These are phyloP conservation scores for Trichoderma asperellum DNA, from an alignment of 2,329 filamentous ascomycete genomes.

Conservation along the genomic window DNA sequence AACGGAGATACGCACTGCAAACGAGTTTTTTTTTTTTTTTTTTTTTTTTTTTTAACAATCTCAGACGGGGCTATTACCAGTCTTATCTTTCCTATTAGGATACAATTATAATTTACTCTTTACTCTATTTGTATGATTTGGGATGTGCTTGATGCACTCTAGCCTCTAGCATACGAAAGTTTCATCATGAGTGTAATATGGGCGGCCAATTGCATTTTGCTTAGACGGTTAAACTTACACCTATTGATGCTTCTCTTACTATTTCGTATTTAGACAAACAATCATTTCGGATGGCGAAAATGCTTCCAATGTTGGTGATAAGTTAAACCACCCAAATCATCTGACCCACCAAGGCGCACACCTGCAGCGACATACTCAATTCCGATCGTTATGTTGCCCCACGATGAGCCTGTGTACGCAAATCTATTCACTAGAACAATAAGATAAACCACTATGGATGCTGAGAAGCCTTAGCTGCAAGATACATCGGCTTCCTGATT, in stretches of 20 bases:
- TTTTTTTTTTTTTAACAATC: background rate
- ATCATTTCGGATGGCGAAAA: background rate
- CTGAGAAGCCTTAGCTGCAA: background rate
- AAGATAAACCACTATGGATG: accelerated
- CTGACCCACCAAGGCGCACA: background rate
- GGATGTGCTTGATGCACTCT: background rate
- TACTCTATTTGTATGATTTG: background rate
- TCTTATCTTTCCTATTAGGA: background rate
- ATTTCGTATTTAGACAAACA: background rate
- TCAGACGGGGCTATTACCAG: background rate
- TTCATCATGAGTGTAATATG: too few relatives aligned
- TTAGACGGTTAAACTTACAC: background rate
- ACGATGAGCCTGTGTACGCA: background rate
- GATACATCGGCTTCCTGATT: background rate
- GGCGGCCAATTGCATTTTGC: background rate
- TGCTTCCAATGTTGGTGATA: background rate
- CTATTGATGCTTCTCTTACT: background rate
- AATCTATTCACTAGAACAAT: background rate
- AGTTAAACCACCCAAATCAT: background rate
- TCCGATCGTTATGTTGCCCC: background rate
- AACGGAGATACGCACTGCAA: background rate
- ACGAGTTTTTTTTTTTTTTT: background rate
- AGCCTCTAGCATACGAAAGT: background rate
- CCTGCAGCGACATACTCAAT: background rate
- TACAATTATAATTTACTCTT: background rate